These are phyloP conservation scores for Dipteronia dyeriana DNA, from an alignment of 345 rosid genomes.

Conservation along the genomic window DNA sequence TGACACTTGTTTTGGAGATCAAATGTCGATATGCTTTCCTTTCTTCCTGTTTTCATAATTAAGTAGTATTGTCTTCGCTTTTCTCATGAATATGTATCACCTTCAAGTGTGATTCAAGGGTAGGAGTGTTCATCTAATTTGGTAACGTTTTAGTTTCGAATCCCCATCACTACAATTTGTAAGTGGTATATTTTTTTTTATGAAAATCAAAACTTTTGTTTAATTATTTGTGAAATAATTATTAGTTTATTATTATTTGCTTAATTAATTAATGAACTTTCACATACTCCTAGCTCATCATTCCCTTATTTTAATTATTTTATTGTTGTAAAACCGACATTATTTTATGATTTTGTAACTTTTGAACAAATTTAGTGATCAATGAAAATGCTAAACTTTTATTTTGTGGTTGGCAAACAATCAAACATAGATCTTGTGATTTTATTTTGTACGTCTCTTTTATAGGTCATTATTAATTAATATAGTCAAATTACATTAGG, in stretches of 20 bases:
- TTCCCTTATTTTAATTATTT: conserved; percentile 16
- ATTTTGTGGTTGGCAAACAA: background rate
- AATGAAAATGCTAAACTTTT: background rate
- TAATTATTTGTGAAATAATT: background rate
- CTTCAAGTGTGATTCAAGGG: no score
- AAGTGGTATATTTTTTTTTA: no score
- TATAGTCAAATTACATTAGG: no score
- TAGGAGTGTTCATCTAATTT: no score
- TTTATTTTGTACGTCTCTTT: background rate
- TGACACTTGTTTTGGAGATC: conserved; percentile 19
- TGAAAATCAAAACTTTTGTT: no score
- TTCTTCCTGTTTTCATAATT: background rate
- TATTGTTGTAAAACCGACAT: background rate
- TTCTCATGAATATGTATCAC: background rate
- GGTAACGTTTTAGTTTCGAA: no score
- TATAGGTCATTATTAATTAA: no score
- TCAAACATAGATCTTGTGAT: background rate
- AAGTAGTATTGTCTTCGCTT: conserved; percentile 21
- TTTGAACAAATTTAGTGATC: background rate
- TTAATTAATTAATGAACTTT: conserved; percentile 8
- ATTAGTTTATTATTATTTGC: conserved; percentile 20
- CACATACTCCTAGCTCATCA: conserved; percentile 25
- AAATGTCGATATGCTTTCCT: conserved; percentile 20
- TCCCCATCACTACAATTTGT: no score
- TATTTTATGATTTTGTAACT: background rate